These are phyloP conservation scores for Psilocybe cubensis DNA, from an alignment of 768 basidiomycete species.

Conservation along the genomic window DNA sequence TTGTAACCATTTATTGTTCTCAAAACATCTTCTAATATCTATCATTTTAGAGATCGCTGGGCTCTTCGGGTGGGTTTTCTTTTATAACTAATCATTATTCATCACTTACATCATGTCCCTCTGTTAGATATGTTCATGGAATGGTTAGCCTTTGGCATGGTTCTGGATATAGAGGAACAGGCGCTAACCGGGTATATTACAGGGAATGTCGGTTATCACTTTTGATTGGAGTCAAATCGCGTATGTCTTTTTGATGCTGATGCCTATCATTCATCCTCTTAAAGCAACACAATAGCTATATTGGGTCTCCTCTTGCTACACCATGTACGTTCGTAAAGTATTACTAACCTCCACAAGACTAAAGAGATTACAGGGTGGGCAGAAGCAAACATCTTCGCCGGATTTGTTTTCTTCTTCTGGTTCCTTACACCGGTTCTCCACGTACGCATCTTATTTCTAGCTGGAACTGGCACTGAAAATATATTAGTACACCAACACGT, in stretches of 20 bases:
- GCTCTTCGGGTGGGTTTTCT: constrained; percentile 45
- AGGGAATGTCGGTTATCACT: constrained; percentile 49
- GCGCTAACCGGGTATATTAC: constrained; percentile 27
- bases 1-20: not conserved
- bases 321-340: constrained; percentile 31
- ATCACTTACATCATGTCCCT: not conserved
- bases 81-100: not conserved
- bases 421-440: constrained; percentile 62
- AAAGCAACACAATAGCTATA: constrained; percentile 28
- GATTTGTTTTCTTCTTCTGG: constrained; percentile 73
- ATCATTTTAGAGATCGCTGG: constrained; percentile 42
- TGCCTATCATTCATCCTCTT: not conserved
- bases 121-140: constrained; percentile 42
- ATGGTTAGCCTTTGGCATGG: constrained; percentile 42
- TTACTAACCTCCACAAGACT: not conserved
- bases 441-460: constrained; percentile 26
- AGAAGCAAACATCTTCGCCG: constrained; percentile 63
- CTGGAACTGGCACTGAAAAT: not conserved
- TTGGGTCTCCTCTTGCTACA: constrained; percentile 57
- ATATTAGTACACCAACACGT: constrained; percentile 59
- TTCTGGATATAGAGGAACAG: not conserved
- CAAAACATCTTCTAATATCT: constrained; percentile 2
- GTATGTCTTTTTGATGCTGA: constrained; percentile 30
- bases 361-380: constrained; percentile 58
- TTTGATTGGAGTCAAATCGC: constrained; percentile 67